Conservation (phyloP, 306 rosid genomes). For the Purshia tridentata region DNA sequence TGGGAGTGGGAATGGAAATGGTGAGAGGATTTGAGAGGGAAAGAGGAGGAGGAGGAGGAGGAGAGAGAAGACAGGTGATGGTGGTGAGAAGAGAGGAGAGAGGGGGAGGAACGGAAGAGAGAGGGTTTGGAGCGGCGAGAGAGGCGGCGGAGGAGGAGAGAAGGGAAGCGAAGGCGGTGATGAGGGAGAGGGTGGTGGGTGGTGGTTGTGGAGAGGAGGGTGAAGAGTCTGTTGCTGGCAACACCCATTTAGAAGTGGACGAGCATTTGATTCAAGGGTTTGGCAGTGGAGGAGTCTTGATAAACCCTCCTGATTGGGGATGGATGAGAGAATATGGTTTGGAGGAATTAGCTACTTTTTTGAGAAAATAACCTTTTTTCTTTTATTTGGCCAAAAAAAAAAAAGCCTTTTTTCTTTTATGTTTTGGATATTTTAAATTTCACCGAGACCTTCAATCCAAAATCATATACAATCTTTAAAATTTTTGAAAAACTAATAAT, state of each 20-base stretch:
- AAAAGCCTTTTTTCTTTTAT: too few species aligned
- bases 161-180: slow-evolving; percentile 1
- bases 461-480: too few species aligned
- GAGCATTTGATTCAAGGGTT: neutral
- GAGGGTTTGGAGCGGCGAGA: slow-evolving; percentile 19
- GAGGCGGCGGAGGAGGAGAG: slow-evolving; percentile 26
- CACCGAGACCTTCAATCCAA: too few species aligned
- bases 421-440: too few species aligned
- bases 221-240: slow-evolving; percentile 58
- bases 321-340: neutral
- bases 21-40: slow-evolving; percentile 40
- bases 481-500: too few species aligned
- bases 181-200: slow-evolving; percentile 19
- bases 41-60: slow-evolving; percentile 4
- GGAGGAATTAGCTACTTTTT: too few species aligned
- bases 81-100: neutral
- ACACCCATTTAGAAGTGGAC: slow-evolving; percentile 44
- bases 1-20: slow-evolving; percentile 41
- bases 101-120: slow-evolving; percentile 20
- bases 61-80: neutral
- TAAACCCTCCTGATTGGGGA: slow-evolving; percentile 2
- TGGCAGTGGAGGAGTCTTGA: neutral
- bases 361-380: too few species aligned
- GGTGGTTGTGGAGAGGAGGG: slow-evolving; percentile 52
- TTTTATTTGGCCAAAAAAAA: too few species aligned